phyloP scores from a whole-genome alignment of 495 filamentous ascomycete genomes.

The Xylaria cubensis region DNA sequence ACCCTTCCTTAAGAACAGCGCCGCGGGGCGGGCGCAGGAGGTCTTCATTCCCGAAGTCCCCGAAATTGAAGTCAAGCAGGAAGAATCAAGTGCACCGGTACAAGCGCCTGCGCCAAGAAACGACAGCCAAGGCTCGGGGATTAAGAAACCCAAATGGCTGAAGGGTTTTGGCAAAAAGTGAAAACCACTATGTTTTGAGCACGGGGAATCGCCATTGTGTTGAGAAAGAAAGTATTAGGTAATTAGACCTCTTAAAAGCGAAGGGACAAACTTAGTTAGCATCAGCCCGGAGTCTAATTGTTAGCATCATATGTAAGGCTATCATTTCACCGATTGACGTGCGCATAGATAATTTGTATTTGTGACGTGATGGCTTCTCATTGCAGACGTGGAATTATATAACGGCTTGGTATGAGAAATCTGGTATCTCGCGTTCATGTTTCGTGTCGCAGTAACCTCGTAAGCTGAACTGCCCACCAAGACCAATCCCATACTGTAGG shows the following conservation, averaged over 20 bases:
- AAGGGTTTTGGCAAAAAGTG: slow-evolving; percentile 66
- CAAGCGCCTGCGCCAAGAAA: slow-evolving; percentile 54
- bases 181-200: slow-evolving; percentile 29
- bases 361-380: slow-evolving; percentile 26
- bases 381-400: slow-evolving; percentile 25
- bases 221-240: background rate
- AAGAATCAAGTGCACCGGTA: slow-evolving; percentile 40
- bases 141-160: slow-evolving; percentile 73
- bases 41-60: slow-evolving; percentile 58
- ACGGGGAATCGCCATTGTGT: slow-evolving; percentile 6
- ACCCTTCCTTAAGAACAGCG: slow-evolving; percentile 70
- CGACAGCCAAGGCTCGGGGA: slow-evolving; percentile 53
- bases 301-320: slow-evolving; percentile 28
- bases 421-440: slow-evolving; percentile 31
- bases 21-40: slow-evolving; percentile 69
- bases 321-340: background rate
- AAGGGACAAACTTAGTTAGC: background rate
- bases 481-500: slow-evolving; percentile 30
- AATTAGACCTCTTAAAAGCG: background rate
- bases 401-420: slow-evolving; percentile 32
- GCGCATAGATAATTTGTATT: background rate
- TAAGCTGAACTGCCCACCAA: slow-evolving; percentile 30
- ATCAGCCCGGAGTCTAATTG: slow-evolving; percentile 21
- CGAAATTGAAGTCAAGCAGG: slow-evolving; percentile 52
- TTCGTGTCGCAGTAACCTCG: slow-evolving; percentile 29